phyloP scores from a whole-genome alignment of 179 eudicot genomes.

The Dionaea muscipula region DNA sequence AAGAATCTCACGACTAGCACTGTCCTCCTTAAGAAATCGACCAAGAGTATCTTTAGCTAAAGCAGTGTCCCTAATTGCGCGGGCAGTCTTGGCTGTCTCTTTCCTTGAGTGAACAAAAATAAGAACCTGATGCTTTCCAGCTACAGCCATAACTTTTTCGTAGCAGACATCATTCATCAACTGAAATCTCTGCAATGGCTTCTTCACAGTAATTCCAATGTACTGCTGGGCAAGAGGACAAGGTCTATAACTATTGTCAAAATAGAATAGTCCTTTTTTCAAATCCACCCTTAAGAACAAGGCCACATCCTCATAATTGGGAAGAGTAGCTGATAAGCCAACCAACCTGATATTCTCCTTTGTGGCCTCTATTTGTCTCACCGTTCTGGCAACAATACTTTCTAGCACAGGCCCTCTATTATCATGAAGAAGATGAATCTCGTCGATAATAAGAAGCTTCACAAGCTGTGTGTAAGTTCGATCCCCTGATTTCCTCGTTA shows the following conservation, averaged over 20 bases:
- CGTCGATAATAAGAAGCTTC: constrained; percentile 83
- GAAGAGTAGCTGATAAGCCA: constrained; percentile 89
- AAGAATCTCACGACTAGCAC: constrained; percentile 81
- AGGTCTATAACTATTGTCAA: constrained; percentile 91
- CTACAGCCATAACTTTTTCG: constrained; percentile 71
- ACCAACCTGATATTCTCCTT: constrained; percentile 84
- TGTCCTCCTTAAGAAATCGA: constrained; percentile 71
- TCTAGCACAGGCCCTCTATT: constrained; percentile 95
- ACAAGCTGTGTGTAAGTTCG: constrained; percentile 89
- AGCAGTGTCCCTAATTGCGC: constrained; percentile 76
- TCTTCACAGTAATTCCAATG: constrained; percentile 79
- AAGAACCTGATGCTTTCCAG: constrained; percentile 84
- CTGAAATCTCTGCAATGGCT: constrained; percentile 89
- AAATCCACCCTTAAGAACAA: constrained; percentile 67
- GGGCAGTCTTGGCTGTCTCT: constrained; percentile 89
- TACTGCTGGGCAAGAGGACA: constrained; percentile 93
- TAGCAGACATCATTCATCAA: constrained; percentile 89
- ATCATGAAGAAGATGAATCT: constrained; percentile 90
- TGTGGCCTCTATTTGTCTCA: constrained; percentile 81
- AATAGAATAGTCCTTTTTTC: constrained; percentile 63
- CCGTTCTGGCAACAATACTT: constrained; percentile 92
- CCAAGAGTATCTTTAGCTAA: constrained; percentile 78
- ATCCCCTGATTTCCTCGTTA: constrained; percentile 94
- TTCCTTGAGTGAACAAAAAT: constrained; percentile 92
- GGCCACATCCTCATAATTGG: constrained; percentile 83